Evolutionary conservation across 441 rosid species (phyloP).

Genomic region (Adansonia madagascariensis): DNA sequence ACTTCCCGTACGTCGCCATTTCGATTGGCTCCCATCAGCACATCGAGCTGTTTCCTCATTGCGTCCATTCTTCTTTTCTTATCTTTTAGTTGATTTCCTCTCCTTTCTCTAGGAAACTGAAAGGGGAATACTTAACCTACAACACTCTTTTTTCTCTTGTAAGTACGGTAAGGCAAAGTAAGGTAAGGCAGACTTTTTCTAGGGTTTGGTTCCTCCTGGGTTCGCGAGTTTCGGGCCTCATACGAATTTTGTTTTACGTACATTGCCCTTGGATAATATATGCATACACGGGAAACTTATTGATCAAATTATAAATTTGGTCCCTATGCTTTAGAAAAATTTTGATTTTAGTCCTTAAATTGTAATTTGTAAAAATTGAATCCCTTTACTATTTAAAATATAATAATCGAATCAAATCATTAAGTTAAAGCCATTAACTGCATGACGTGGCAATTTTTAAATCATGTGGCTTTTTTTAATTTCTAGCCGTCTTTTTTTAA

Average conservation of each 20-base stretch:
- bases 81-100: not conserved
- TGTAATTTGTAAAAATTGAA: too few relatives aligned
- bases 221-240: not conserved
- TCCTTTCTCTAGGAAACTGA: not conserved
- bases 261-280: too few relatives aligned
- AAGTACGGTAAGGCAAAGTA: not conserved
- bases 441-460: too few relatives aligned
- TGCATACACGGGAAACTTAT: too few relatives aligned
- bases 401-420: too few relatives aligned
- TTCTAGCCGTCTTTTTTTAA: too few relatives aligned
- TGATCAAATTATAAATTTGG: too few relatives aligned
- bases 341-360: too few relatives aligned
- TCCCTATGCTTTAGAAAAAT: too few relatives aligned
- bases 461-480: too few relatives aligned
- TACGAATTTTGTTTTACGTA: not conserved
- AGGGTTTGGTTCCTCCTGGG: not conserved
- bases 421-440: too few relatives aligned
- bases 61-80: constrained; percentile 67
- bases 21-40: constrained; percentile 97
- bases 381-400: too few relatives aligned
- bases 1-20: constrained; percentile 97
- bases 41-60: constrained; percentile 97
- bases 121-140: constrained; percentile 5
- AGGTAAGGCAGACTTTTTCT: not conserved
- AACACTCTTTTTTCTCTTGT: not conserved